Base-by-base conservation (phyloP, 768 basidiomycete species). In the Podaxis carcinomalis region DNA sequence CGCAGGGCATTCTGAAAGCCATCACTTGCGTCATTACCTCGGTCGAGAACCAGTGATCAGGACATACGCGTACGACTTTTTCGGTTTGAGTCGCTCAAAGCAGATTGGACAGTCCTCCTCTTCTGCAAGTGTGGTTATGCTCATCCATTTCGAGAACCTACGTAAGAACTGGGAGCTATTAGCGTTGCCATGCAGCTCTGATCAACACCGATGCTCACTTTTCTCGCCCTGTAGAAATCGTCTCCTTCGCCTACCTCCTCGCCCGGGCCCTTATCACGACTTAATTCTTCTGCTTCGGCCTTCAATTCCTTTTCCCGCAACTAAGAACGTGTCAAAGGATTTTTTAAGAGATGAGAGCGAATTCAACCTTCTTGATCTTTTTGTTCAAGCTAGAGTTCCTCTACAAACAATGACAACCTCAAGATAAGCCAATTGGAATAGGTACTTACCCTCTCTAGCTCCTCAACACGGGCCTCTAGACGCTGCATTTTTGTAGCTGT, bases 81-180 rank as follows among this genome's bases (percentile, higher is more conserved):
- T 69, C 10, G 72, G 57, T 40, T 69, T 56, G 53, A 81, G 57
- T 7, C 55, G 32, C 7, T 78, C 75, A 39, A 68, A 58, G 62
- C 81, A 82, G 13, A 81, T 67, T 9, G 69, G 59, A 61, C 80
- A 82, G 19, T 72, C 68, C 52, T 79, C 78, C 25, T 68, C 70
- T 4, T 77, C 74, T 2, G 68, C 75, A 21, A 80, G 65, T 1
- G 75, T 73, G 4, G 68, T 72, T 2, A 71, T 68, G 9, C 71
- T 52, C 71, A 82, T 75, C 55, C 76, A 65, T 51, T 76, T 74
- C 23, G 72, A 66, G 63, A 80, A 80, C 21, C 62, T 65, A 5
- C 76, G 74, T 37, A 81, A 67, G 23, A 80, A 68, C 80, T 82
- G 56, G 3, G 56, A 46, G n/a, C 28, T 27, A 44, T 25, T 11